These are phyloP conservation scores for Epichloe sibirici DNA, from an alignment of 2,329 filamentous ascomycete genomes.

Conservation along the genomic window DNA sequence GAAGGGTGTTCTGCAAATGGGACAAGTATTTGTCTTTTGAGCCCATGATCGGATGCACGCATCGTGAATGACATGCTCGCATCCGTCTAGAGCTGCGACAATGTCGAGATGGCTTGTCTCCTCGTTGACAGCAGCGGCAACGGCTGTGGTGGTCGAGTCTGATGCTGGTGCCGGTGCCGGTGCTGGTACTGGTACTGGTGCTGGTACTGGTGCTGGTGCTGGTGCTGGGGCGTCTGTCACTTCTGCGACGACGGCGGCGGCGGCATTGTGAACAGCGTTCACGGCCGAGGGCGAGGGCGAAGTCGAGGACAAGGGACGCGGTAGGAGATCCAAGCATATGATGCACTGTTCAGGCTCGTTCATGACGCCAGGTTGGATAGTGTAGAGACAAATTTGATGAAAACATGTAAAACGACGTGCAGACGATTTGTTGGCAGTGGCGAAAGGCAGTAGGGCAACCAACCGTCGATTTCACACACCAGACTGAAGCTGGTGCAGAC, in stretches of 20 bases:
- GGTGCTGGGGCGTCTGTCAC: background rate
- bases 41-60: slow-evolving; percentile 90
- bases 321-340: slow-evolving; percentile 53
- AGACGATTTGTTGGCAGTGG: slow-evolving; percentile 7
- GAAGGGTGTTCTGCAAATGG: slow-evolving; percentile 87
- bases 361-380: slow-evolving; percentile 31
- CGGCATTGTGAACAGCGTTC: slow-evolving; percentile 7
- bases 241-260: background rate
- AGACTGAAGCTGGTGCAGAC: background rate
- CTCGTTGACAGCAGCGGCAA: slow-evolving; percentile 11
- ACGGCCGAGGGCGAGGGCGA: slow-evolving; percentile 10
- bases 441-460: slow-evolving; percentile 1
- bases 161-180: slow-evolving; percentile 10
- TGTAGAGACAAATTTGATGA: slow-evolving; percentile 23
- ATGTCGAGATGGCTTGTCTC: slow-evolving; percentile 27
- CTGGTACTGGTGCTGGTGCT: slow-evolving; percentile 1
- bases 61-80: slow-evolving; percentile 87
- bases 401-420: slow-evolving; percentile 32
- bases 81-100: slow-evolving; percentile 56
- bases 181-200: slow-evolving; percentile 12
- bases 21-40: slow-evolving; percentile 92
- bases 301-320: slow-evolving; percentile 18
- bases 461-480: background rate
- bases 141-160: slow-evolving; percentile 8
- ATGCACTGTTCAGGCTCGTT: slow-evolving; percentile 54